Percentiles rank a stretch among this genome's conserved stretches.
Conservation (phyloP, 768 basidiomycete species). For the Leccinum subgranulosum region DNA sequence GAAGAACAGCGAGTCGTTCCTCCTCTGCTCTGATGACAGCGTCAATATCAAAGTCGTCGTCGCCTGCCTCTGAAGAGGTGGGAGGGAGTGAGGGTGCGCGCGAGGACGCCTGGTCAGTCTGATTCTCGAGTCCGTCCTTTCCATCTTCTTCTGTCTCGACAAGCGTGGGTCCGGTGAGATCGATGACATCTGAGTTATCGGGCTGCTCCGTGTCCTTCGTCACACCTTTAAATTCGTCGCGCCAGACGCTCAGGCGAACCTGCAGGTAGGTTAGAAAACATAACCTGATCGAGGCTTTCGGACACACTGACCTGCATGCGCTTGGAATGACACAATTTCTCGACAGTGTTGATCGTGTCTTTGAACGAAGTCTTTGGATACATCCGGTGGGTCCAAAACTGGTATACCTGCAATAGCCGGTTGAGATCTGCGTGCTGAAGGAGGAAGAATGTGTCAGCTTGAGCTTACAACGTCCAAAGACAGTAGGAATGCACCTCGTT, state of each 20-base stretch:
- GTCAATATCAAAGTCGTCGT: slow-evolving; percentile 52
- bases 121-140: slow-evolving; percentile 10
- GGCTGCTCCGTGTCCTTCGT: slow-evolving; percentile 32
- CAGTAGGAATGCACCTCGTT: slow-evolving; percentile 62
- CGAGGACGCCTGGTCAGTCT: slow-evolving; percentile 33
- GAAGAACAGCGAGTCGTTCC: slow-evolving; percentile 28
- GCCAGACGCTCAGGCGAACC: slow-evolving; percentile 75
- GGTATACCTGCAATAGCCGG: slow-evolving; percentile 78
- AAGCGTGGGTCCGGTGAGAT: slow-evolving; percentile 28
- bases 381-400: slow-evolving; percentile 93
- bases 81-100: slow-evolving; percentile 39
- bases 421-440: slow-evolving; percentile 75
- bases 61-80: slow-evolving; percentile 39
- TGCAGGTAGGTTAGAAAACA: slow-evolving; percentile 27
- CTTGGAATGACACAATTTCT: slow-evolving; percentile 83
- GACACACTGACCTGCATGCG: slow-evolving; percentile 70
- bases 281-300: neutral
- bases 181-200: slow-evolving; percentile 26
- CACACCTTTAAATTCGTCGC: slow-evolving; percentile 58
- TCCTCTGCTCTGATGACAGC: slow-evolving; percentile 48
- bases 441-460: neutral
- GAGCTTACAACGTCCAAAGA: neutral
- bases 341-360: slow-evolving; percentile 82
- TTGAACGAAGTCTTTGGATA: slow-evolving; percentile 86
- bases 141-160: slow-evolving; percentile 25